A percentile compares a stretch with the other conserved stretches of the same genome.
phyloP scores from a whole-genome alignment of 495 filamentous ascomycete genomes.

The Aspergillus saccharolyticus region DNA sequence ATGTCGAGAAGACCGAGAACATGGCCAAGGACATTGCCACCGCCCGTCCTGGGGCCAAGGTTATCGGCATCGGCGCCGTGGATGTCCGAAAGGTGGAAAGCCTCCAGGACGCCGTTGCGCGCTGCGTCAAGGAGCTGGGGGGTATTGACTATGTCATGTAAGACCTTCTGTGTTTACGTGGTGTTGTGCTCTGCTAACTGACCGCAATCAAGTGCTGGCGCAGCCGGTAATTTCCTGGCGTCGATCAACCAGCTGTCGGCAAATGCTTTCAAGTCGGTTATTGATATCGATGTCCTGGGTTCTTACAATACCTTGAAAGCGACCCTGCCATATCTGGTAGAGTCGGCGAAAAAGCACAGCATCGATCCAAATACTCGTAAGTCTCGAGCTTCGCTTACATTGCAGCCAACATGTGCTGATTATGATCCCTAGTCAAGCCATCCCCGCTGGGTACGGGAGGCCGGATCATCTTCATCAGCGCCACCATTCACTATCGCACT shows the following conservation, averaged over 20 bases:
- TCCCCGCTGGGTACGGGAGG: conserved; percentile 60
- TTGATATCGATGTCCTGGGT: conserved; percentile 92
- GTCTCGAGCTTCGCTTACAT: conserved; percentile 11
- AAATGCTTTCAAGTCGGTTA: conserved; percentile 92
- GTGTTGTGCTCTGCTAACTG: conserved; percentile 11
- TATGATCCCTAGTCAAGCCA: conserved; percentile 24
- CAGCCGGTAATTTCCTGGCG: conserved; percentile 93
- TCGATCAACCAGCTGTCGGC: conserved; percentile 73
- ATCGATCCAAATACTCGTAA: conserved; percentile 44
- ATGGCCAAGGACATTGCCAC: conserved; percentile 77
- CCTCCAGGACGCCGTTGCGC: conserved; percentile 67
- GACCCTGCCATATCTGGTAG: conserved; percentile 69
- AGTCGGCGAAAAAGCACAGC: conserved; percentile 60
- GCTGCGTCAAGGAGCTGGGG: conserved; percentile 76
- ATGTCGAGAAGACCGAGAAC: conserved; percentile 78
- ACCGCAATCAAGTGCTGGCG: conserved; percentile 62
- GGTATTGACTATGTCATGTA: conserved; percentile 92
- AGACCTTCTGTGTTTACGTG: conserved; percentile 12
- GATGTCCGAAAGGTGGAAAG: conserved; percentile 74
- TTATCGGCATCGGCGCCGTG: conserved; percentile 76
- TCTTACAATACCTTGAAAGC: conserved; percentile 95
- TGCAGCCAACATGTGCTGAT: not conserved
- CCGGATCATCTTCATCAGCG: conserved; percentile 81
- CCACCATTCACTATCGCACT: conserved; percentile 84
- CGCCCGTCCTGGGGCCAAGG: conserved; percentile 68